Evolutionary conservation across 352 stramenopile genomes (phyloP).

Genomic region (Phytophthora ohioensis): DNA sequence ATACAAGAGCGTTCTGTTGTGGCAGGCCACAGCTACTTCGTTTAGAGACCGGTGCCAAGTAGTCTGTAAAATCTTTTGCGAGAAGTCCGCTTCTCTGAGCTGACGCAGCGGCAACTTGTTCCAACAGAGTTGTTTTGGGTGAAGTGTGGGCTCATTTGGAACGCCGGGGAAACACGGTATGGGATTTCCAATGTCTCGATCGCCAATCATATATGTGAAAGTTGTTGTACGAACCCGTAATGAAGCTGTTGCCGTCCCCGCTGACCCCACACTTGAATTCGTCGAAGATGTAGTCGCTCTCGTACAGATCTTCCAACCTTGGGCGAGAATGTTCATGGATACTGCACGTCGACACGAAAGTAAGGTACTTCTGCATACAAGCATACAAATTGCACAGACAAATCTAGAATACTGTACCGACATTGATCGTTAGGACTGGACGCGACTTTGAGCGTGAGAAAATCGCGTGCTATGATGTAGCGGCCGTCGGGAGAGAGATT

Average conservation of each 20-base stretch:
- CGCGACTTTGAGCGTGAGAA: constrained; percentile 93
- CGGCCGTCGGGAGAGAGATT: constrained; percentile 94
- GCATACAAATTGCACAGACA: no score
- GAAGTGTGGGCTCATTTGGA: no score
- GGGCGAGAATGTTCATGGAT: constrained; percentile 94
- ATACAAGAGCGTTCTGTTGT: constrained; percentile 89
- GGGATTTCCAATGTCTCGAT: constrained; percentile 37
- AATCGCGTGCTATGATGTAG: constrained; percentile 96
- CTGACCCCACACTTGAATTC: constrained; percentile 96
- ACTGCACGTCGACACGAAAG: constrained; percentile 31
- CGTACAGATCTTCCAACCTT: constrained; percentile 92
- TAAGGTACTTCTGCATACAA: no score
- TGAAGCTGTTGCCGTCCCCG: constrained; percentile 92
- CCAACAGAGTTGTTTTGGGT: constrained; percentile 35
- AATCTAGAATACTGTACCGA: constrained; percentile 42
- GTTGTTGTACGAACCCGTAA: constrained; percentile 96
- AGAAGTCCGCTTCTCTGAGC: constrained; percentile 65
- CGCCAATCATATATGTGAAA: constrained; percentile 93
- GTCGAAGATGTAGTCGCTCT: constrained; percentile 98
- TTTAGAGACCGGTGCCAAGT: constrained; percentile 86
- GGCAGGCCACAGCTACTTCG: constrained; percentile 82
- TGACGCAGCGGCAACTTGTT: constrained; percentile 59
- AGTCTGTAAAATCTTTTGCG: constrained; percentile 83
- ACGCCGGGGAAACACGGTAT: no score
- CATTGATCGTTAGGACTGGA: constrained; percentile 93